Evolutionary conservation across 148 eudicot species (phyloP).

Genomic region (Polygonum aviculare): DNA sequence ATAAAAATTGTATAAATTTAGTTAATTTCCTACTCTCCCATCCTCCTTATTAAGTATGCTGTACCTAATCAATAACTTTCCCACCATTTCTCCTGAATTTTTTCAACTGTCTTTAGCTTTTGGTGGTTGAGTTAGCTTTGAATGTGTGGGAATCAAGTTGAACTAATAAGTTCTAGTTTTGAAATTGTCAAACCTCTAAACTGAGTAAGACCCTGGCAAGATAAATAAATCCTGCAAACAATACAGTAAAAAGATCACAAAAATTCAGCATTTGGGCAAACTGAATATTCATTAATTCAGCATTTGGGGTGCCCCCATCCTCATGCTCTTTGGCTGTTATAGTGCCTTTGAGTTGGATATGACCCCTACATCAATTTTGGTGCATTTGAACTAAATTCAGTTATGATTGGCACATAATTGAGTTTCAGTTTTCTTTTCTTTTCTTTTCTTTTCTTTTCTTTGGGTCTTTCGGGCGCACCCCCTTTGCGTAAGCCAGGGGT

Average conservation of each 20-base stretch:
- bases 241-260: background rate
- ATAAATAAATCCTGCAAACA: background rate
- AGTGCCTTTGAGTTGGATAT: no score
- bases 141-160: background rate
- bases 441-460: no score
- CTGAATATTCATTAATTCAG: background rate
- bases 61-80: background rate
- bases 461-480: no score
- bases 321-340: no score
- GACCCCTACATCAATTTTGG: no score
- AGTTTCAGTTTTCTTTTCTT: no score
- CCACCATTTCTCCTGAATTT: background rate
- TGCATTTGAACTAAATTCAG: no score
- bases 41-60: slow-evolving; percentile 1
- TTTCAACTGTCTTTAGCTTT: background rate
- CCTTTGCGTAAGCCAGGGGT: no score
- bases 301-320: no score
- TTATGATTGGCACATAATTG: no score
- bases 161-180: background rate
- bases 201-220: background rate
- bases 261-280: background rate
- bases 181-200: background rate
- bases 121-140: slow-evolving; percentile 1
- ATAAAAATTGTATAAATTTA: background rate
- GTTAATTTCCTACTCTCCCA: slow-evolving; percentile 1